These are phyloP conservation scores for Eucommia ulmoides DNA, from an alignment of 257 asterid genomes.

Conservation along the genomic window DNA sequence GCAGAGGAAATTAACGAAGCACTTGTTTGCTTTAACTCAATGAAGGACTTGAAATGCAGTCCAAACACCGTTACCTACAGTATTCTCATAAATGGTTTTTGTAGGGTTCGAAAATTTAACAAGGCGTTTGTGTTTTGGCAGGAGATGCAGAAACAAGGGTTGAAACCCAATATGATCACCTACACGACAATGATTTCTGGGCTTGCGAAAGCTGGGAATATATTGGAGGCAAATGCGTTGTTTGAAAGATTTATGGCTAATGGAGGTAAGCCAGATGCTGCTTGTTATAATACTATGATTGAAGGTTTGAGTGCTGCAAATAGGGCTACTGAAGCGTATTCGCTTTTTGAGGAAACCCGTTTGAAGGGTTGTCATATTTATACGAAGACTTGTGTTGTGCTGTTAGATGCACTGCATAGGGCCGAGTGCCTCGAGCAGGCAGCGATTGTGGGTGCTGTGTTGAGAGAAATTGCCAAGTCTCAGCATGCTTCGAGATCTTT, in stretches of 20 bases:
- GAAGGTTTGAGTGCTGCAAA: slow-evolving; percentile 75
- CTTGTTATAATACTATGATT: slow-evolving; percentile 77
- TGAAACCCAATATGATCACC: slow-evolving; percentile 62
- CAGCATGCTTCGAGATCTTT: slow-evolving; percentile 77
- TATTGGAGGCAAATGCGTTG: slow-evolving; percentile 58
- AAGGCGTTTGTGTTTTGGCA: slow-evolving; percentile 98
- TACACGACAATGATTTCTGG: slow-evolving; percentile 88
- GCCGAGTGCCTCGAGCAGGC: slow-evolving; percentile 95
- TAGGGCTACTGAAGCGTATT: slow-evolving; percentile 72
- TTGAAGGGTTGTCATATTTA: slow-evolving; percentile 63
- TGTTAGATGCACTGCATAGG: slow-evolving; percentile 82
- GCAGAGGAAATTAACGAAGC: slow-evolving; percentile 93
- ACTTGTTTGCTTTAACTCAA: slow-evolving; percentile 84
- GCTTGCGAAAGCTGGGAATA: slow-evolving; percentile 88
- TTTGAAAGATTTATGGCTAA: slow-evolving; percentile 59
- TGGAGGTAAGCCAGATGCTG: slow-evolving; percentile 90
- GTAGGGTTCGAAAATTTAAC: slow-evolving; percentile 75
- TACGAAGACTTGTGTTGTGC: slow-evolving; percentile 74
- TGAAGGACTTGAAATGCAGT: slow-evolving; percentile 65
- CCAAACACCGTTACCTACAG: slow-evolving; percentile 59
- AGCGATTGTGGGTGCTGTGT: slow-evolving; percentile 80
- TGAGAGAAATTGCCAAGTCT: slow-evolving; percentile 79
- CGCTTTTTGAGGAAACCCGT: slow-evolving; percentile 76
- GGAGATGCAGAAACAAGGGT: slow-evolving; percentile 84
- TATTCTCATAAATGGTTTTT: slow-evolving; percentile 77